Conservation (phyloP, 768 basidiomycete genomes). For the Xerocomus spinulosus region DNA sequence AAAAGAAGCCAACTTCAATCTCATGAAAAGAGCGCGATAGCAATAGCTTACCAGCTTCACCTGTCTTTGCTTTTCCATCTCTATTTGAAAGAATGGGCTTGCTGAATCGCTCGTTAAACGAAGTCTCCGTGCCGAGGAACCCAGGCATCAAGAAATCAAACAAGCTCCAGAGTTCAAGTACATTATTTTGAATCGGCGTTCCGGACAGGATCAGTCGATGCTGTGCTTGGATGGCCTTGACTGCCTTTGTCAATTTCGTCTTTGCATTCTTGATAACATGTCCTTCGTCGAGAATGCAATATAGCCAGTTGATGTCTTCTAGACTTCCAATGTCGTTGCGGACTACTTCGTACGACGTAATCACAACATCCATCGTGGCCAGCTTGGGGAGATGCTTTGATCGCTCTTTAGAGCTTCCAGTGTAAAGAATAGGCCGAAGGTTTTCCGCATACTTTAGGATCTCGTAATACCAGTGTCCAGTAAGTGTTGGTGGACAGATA, state of each 20-base stretch:
- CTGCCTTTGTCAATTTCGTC: conserved; percentile 94
- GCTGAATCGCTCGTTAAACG: conserved; percentile 93
- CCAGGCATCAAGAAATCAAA: conserved; percentile 99
- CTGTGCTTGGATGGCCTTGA: conserved; percentile 84
- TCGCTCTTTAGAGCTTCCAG: conserved; percentile 82
- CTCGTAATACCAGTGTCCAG: conserved; percentile 99
- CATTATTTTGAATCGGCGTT: conserved; percentile 98
- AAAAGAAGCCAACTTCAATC: not conserved
- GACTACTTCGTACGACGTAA: conserved; percentile 97
- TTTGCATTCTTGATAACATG: conserved; percentile 99
- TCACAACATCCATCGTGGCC: conserved; percentile 77
- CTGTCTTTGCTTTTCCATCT: conserved; percentile 91
- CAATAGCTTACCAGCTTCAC: conserved; percentile 79
- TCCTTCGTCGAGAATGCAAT: conserved; percentile 96
- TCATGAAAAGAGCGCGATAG: not conserved
- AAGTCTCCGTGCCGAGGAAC: conserved; percentile 91
- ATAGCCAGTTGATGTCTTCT: conserved; percentile 78
- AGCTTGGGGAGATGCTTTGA: conserved; percentile 61
- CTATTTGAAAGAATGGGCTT: conserved; percentile 94
- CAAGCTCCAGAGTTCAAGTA: conserved; percentile 95
- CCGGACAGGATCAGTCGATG: conserved; percentile 95
- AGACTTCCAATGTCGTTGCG: conserved; percentile 86
- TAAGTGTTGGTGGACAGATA: conserved; percentile 94
- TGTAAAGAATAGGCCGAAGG: conserved; percentile 81
- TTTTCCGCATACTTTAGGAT: conserved; percentile 88